Conservation (phyloP, 2,329 filamentous ascomycete genomes). For the Huntiella moniliformis region DNA sequence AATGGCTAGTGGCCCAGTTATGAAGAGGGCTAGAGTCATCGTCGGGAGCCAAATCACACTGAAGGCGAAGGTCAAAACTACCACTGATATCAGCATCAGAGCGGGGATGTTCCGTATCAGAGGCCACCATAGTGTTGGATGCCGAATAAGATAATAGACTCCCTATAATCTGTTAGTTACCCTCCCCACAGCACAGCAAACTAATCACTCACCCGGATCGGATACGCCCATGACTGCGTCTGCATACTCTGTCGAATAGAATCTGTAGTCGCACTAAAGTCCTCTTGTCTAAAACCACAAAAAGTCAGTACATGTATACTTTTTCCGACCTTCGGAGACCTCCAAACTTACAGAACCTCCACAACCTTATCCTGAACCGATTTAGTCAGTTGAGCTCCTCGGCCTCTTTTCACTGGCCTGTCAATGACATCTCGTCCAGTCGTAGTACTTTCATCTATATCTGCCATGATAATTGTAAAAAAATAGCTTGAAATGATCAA, state of each 20-base stretch:
- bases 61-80: constrained; percentile 68
- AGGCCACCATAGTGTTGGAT: constrained; percentile 39
- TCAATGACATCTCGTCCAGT: too few species aligned
- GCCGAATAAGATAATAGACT: constrained; percentile 38
- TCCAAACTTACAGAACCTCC: too few species aligned
- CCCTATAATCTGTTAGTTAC: constrained; percentile 23
- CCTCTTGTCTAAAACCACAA: constrained; percentile 3
- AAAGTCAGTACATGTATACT: neutral
- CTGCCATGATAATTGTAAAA: too few species aligned
- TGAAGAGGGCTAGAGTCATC: constrained; percentile 61
- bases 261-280: constrained; percentile 2
- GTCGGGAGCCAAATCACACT: constrained; percentile 73
- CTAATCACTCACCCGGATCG: constrained; percentile 39
- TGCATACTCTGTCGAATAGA: neutral
- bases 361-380: too few species aligned
- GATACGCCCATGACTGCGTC: constrained; percentile 39
- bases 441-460: too few species aligned
- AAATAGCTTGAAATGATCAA: too few species aligned
- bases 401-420: too few species aligned
- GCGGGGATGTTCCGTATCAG: constrained; percentile 35
- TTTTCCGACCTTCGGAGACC: too few species aligned
- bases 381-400: too few species aligned
- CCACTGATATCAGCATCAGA: constrained; percentile 50
- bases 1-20: constrained; percentile 68
- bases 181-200: neutral